phyloP scores from a whole-genome alignment of 768 basidiomycete genomes.

The Pleurotus tuoliensis region DNA sequence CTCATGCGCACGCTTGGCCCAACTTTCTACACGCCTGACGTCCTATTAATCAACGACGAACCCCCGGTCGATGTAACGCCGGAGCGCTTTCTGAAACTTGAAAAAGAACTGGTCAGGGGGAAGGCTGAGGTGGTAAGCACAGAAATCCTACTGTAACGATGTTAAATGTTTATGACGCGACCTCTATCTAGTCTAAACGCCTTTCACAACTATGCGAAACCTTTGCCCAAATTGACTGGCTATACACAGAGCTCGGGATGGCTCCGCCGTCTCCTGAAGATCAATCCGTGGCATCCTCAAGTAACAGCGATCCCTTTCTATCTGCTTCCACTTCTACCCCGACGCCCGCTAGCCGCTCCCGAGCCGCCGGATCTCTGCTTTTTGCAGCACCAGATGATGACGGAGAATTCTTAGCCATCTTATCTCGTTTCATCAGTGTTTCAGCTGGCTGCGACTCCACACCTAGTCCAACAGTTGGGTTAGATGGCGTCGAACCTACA shows the following conservation, averaged over 20 bases:
- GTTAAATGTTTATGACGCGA: background rate
- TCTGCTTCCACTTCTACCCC: slow-evolving; percentile 39
- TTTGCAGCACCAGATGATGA: slow-evolving; percentile 13
- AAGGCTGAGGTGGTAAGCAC: slow-evolving; percentile 82
- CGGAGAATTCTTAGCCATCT: slow-evolving; percentile 51
- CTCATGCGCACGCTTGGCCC: slow-evolving; percentile 59
- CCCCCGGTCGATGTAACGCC: slow-evolving; percentile 66
- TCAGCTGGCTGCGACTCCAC: slow-evolving; percentile 49
- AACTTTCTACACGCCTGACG: slow-evolving; percentile 55
- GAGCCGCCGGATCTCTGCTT: slow-evolving; percentile 29
- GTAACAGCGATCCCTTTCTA: slow-evolving; percentile 14
- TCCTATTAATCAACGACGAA: slow-evolving; percentile 39
- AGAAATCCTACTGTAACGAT: background rate
- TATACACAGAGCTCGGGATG: slow-evolving; percentile 80
- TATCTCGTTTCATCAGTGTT: slow-evolving; percentile 59
- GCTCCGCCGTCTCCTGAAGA: slow-evolving; percentile 54
- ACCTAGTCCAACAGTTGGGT: slow-evolving; percentile 37
- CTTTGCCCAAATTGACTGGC: slow-evolving; percentile 77
- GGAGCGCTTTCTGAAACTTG: slow-evolving; percentile 74
- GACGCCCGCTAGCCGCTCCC: slow-evolving; percentile 41
- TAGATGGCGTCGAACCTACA: slow-evolving; percentile 80
- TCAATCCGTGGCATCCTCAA: slow-evolving; percentile 24
- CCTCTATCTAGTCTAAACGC: slow-evolving; percentile 54
- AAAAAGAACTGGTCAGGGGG: slow-evolving; percentile 81
- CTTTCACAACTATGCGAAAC: slow-evolving; percentile 57